Evolutionary conservation across 352 stramenopile genomes (phyloP).

Genomic region (Globisporangium abappressorium): DNA sequence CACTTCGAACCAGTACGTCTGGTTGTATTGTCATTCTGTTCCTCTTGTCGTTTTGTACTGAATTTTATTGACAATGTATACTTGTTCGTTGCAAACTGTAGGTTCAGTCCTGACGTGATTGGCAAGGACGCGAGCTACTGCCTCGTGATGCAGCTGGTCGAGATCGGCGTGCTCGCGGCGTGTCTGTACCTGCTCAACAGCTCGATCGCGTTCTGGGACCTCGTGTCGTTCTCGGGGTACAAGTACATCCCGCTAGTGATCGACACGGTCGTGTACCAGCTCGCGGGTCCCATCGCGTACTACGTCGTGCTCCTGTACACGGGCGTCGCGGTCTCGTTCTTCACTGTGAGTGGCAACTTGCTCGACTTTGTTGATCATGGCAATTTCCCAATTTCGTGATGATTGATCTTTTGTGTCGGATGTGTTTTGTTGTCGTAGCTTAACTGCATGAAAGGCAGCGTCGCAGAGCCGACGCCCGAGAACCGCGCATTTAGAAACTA

Average conservation of each 20-base stretch:
- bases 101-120: conserved; percentile 97
- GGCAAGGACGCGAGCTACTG: conserved; percentile 91
- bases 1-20: conserved; percentile 81
- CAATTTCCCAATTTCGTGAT: not conserved
- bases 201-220: conserved; percentile 93
- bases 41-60: not conserved
- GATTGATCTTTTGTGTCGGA: not conserved
- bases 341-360: conserved; percentile 77
- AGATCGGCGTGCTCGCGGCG: conserved; percentile 92
- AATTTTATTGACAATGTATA: not conserved
- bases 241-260: conserved; percentile 98
- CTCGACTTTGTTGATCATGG: not conserved
- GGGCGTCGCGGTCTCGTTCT: conserved; percentile 90
- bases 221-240: conserved; percentile 98
- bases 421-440: conserved; percentile 33
- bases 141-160: conserved; percentile 86
- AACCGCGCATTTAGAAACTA: conserved; percentile 85
- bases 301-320: conserved; percentile 94
- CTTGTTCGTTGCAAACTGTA: conserved; percentile 18
- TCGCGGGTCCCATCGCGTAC: conserved; percentile 85
- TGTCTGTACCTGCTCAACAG: conserved; percentile 95
- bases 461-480: conserved; percentile 66
- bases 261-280: conserved; percentile 90
- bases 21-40: not conserved
- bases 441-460: conserved; percentile 87